Evolutionary conservation across 257 asterid genomes (phyloP), one percentile per base, ranked within the genome.

Genomic region (Vinca minor): DNA sequence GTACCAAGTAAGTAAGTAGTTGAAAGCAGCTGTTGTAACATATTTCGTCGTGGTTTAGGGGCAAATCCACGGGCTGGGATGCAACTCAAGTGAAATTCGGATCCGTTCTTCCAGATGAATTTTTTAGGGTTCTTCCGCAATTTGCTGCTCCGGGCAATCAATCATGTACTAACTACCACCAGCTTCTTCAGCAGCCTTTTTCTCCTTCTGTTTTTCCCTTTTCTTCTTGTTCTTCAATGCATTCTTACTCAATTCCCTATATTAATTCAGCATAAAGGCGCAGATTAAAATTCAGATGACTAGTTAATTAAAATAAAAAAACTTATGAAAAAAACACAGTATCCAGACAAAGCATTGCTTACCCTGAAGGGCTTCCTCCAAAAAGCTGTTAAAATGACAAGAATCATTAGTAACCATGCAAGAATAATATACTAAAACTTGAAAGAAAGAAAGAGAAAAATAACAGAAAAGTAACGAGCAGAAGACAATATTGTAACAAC

Each of bases 181-280:
- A 55, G 79, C 84, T 59, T 63, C 86, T 62, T 84, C 97, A 31
- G 86, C 84, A 28, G 87, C 91, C 77, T 89, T 89, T 65, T 85
- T 88, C 84, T 86, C 94, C 75, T 72, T 79, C 71, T 83, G 96
- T 41, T 89, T 92, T 73, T 88, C 96, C 78, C 96, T 81, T 31
- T 87, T 89, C 47, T 84, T 92, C 95, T 85, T 87, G 88, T 92
- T 88, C 74, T 70, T 87, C 76, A 79, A 73, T 0, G 96, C 96
- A 34, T 79, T 84, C 81, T 89, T 92, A 85, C 95, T 88, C 91
- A 83, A 28, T 74, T 87, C 98, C 52, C 95, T 92, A 74, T 42
- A 59, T 45, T 42, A 53, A 53, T 59, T 57, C 34, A 42, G 18
- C 42, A 70, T 17, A 49, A 59, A 64, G 18, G 18, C 29, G 36